Conservation (phyloP, 495 filamentous ascomycete species). For the Aspergillus funiculosus region DNA sequence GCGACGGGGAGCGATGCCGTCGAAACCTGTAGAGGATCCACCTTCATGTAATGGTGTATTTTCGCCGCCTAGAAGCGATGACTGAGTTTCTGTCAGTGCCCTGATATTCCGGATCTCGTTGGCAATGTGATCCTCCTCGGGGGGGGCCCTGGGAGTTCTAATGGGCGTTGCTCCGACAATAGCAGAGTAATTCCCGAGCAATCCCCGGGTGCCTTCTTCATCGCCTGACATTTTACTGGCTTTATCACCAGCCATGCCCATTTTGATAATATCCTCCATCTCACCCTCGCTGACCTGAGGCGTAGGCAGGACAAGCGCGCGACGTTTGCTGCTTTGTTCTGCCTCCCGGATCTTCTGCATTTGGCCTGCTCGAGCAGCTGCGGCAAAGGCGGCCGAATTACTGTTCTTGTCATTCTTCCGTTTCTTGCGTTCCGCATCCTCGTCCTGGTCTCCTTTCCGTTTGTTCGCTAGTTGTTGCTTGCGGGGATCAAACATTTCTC, state of each 20-base stretch:
- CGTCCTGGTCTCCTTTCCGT: slow-evolving; percentile 83
- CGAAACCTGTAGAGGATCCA: slow-evolving; percentile 76
- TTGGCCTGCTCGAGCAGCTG: slow-evolving; percentile 89
- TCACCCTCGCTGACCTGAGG: slow-evolving; percentile 91
- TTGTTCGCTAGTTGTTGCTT: slow-evolving; percentile 96
- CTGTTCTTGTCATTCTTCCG: slow-evolving; percentile 79
- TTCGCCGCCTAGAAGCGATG: slow-evolving; percentile 89
- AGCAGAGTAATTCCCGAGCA: slow-evolving; percentile 76
- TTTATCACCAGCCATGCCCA: slow-evolving; percentile 90
- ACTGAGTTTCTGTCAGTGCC: slow-evolving; percentile 88
- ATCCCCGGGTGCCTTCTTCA: slow-evolving; percentile 79
- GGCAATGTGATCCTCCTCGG: slow-evolving; percentile 89
- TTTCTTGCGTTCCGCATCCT: slow-evolving; percentile 75
- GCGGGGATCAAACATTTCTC: slow-evolving; percentile 84
- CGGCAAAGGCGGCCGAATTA: slow-evolving; percentile 68
- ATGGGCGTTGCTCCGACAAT: slow-evolving; percentile 83
- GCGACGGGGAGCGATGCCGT: slow-evolving; percentile 73
- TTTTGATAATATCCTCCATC: slow-evolving; percentile 96
- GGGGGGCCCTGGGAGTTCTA: slow-evolving; percentile 80
- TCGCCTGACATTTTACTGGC: slow-evolving; percentile 69
- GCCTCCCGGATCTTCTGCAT: slow-evolving; percentile 95
- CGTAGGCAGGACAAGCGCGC: slow-evolving; percentile 68
- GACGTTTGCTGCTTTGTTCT: slow-evolving; percentile 89
- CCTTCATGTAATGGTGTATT: slow-evolving; percentile 86
- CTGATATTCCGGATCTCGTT: slow-evolving; percentile 96